Conservation (phyloP, 352 stramenopile genomes). For the Globisporangium heterothallicum region DNA sequence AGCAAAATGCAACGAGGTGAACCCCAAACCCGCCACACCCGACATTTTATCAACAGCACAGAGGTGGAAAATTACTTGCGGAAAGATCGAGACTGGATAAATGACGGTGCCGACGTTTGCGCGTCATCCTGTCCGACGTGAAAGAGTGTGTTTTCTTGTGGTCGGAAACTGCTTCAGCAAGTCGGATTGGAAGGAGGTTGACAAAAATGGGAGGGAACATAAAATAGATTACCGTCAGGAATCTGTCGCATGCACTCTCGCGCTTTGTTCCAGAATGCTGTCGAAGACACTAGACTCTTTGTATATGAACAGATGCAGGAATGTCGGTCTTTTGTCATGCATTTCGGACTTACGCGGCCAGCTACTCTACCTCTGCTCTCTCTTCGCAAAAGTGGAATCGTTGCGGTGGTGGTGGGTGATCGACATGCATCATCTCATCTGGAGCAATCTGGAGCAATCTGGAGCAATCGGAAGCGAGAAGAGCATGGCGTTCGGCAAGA, state of each 20-base stretch:
- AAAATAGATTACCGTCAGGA: constrained; percentile 1
- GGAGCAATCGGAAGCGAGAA: not conserved
- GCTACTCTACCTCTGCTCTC: not conserved
- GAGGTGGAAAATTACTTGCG: not conserved
- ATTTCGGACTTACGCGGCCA: not conserved
- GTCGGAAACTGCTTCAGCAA: not conserved
- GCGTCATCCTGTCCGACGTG: not conserved
- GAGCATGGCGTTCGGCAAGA: constrained; percentile 39
- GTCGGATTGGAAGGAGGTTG: not conserved
- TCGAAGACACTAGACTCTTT: constrained; percentile 1
- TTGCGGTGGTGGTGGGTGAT: not conserved
- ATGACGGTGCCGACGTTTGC: not conserved
- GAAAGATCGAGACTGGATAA: not conserved
- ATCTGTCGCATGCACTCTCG: not conserved
- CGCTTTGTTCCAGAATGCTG: constrained; percentile 7
- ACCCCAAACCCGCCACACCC: not conserved
- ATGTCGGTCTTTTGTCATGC: constrained; percentile 4
- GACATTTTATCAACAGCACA: not conserved
- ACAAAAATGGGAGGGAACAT: not conserved
- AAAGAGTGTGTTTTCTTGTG: not conserved
- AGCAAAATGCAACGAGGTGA: not conserved
- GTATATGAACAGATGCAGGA: no score
- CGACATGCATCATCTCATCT: not conserved
- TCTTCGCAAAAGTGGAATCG: not conserved
- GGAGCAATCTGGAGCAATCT: not conserved